A percentile compares a stretch with the other conserved stretches of the same genome.
phyloP scores from a whole-genome alignment of 202 grass and related monocot species.

The Setaria viridis region DNA sequence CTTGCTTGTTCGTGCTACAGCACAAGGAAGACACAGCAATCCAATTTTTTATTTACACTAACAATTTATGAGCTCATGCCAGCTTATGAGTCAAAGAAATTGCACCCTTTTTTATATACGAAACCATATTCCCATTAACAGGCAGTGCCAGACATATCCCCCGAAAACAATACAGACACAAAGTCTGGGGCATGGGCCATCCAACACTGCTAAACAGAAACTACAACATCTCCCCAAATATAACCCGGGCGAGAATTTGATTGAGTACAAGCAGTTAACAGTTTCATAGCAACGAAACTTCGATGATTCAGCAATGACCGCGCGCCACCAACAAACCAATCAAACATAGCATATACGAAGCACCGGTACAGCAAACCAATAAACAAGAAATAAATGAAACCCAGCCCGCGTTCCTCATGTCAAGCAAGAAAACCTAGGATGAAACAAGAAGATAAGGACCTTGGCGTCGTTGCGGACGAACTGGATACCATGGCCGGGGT shows the following conservation, averaged over 20 bases:
- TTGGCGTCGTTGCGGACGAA: constrained; percentile 98
- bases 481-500: constrained; percentile 93
- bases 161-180: too few relatives aligned
- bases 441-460: constrained; percentile 35
- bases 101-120: too few relatives aligned
- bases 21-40: too few relatives aligned
- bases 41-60: too few relatives aligned
- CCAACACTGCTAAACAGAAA: background rate
- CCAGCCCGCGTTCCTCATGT: background rate
- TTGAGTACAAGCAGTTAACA: background rate
- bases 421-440: background rate
- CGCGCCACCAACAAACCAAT: background rate
- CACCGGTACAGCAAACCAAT: background rate
- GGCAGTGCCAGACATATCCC: too few relatives aligned
- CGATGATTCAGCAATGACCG: background rate
- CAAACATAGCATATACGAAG: background rate
- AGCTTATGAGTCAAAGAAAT: too few relatives aligned
- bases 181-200: too few relatives aligned
- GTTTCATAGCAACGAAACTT: background rate
- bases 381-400: background rate
- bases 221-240: too few relatives aligned
- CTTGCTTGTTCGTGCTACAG: too few relatives aligned
- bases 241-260: background rate
- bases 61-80: too few relatives aligned
- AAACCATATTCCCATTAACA: too few relatives aligned